Conservation (phyloP, 768 basidiomycete genomes). For the Ramaria rubella region DNA sequence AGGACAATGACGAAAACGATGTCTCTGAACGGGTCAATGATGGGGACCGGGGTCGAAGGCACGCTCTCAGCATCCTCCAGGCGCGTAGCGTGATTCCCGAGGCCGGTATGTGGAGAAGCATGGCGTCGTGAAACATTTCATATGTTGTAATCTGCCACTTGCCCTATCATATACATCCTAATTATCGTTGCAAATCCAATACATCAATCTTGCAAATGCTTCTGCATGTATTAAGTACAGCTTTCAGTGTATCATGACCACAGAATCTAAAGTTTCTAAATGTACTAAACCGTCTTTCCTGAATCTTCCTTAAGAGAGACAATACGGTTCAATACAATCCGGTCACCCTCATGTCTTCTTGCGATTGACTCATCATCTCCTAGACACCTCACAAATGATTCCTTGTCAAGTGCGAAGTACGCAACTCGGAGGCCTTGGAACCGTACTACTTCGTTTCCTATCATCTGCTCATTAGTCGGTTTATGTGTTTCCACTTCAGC, state of each 20-base stretch:
- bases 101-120: slow-evolving; percentile 77
- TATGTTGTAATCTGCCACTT: not conserved
- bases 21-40: slow-evolving; percentile 19
- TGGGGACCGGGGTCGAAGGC: slow-evolving; percentile 43
- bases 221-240: not conserved
- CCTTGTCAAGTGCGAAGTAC: slow-evolving; percentile 91
- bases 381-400: slow-evolving; percentile 61
- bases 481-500: slow-evolving; percentile 54
- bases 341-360: slow-evolving; percentile 60
- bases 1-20: slow-evolving; percentile 43
- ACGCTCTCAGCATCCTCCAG: slow-evolving; percentile 64
- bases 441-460: slow-evolving; percentile 86
- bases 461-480: slow-evolving; percentile 70
- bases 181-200: not conserved
- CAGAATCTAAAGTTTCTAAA: not conserved
- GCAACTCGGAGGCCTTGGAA: slow-evolving; percentile 96
- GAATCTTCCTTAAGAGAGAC: slow-evolving; percentile 94
- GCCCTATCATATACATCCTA: not conserved
- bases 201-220: not conserved
- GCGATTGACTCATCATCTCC: slow-evolving; percentile 43
- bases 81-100: slow-evolving; percentile 61
- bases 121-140: slow-evolving; percentile 35
- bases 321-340: slow-evolving; percentile 81
- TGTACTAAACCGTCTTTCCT: slow-evolving; percentile 47
- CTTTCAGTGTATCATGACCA: not conserved